Evolutionary conservation across 2,329 filamentous ascomycete genomes (phyloP).

Genomic region (Penicillium occitanis): DNA sequence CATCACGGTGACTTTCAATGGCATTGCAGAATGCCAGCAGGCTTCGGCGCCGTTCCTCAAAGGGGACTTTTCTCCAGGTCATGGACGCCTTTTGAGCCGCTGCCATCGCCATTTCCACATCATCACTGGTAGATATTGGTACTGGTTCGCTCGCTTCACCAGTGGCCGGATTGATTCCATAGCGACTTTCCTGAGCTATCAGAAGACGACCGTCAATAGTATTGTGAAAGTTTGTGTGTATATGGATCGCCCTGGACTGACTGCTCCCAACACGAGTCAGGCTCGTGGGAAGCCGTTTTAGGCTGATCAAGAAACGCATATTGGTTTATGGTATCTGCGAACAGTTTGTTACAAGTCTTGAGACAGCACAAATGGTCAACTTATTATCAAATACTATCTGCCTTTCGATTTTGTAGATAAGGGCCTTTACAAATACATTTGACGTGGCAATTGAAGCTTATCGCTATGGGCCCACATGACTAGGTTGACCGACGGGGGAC

Average conservation of each 20-base stretch:
- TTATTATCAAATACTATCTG: neutral
- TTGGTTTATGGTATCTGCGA: neutral
- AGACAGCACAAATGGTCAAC: neutral
- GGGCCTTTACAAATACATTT: neutral
- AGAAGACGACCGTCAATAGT: neutral
- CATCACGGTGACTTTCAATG: neutral
- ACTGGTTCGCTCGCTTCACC: neutral
- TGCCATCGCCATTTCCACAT: neutral
- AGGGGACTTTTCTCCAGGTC: neutral
- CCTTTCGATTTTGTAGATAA: neutral
- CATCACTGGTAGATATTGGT: neutral
- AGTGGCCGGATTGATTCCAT: neutral
- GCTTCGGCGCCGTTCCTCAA: neutral
- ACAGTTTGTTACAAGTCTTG: neutral
- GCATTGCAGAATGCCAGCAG: neutral
- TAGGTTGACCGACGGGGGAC: neutral
- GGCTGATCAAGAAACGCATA: neutral
- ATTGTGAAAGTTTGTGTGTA: neutral
- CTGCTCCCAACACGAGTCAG: neutral
- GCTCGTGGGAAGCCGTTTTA: neutral
- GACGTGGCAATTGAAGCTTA: neutral
- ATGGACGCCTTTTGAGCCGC: neutral
- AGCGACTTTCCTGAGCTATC: neutral
- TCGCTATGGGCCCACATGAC: neutral
- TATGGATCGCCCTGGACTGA: neutral